phyloP scores from a whole-genome alignment of 495 filamentous ascomycete genomes.

The Lasiosphaeris hirsuta region DNA sequence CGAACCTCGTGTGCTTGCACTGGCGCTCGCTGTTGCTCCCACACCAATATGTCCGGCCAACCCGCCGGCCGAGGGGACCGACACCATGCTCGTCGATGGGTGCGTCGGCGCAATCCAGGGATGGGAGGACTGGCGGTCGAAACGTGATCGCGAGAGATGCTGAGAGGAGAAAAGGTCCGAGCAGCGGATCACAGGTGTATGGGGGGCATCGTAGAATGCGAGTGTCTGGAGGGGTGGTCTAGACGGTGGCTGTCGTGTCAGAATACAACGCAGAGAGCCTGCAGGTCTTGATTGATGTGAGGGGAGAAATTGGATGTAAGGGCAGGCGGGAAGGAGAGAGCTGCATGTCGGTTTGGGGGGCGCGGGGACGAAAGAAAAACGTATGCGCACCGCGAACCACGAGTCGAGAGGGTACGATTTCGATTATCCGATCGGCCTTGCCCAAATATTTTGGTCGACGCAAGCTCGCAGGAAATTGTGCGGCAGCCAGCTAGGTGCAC shows the following conservation, averaged over 20 bases:
- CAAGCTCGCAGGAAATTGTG: too few relatives aligned
- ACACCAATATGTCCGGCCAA: constrained; percentile 31
- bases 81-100: constrained; percentile 35
- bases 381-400: too few relatives aligned
- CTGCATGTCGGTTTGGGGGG: too few relatives aligned
- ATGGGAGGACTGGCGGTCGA: neutral
- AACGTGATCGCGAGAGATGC: neutral
- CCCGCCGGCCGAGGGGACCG: constrained; percentile 36
- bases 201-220: constrained; percentile 15
- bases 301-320: neutral
- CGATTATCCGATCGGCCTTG: too few relatives aligned
- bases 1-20: constrained; percentile 47
- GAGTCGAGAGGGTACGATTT: too few relatives aligned
- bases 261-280: neutral
- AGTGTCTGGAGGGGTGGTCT: neutral
- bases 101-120: neutral
- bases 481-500: too few relatives aligned
- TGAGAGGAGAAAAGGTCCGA: constrained; percentile 1
- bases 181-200: constrained; percentile 11
- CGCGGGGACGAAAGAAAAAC: too few relatives aligned
- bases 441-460: too few relatives aligned
- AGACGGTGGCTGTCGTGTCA: neutral
- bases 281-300: neutral
- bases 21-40: constrained; percentile 27
- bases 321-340: too few relatives aligned